Percentiles rank a stretch among this genome's conserved stretches.
Conservation (phyloP, 2,329 filamentous ascomycete species). For the Chalara sp. region DNA sequence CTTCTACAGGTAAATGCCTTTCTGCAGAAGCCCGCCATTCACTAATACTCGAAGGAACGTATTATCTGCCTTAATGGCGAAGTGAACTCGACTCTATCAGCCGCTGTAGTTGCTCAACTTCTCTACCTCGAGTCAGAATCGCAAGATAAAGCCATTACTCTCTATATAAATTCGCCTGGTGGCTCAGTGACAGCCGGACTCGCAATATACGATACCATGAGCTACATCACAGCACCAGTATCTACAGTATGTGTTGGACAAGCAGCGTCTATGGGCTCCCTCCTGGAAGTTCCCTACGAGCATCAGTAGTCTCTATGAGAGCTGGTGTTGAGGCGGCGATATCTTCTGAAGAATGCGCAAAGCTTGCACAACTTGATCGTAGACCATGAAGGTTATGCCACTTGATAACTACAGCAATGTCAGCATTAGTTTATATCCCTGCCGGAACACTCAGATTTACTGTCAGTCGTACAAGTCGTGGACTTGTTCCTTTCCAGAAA, state of each 20-base stretch:
- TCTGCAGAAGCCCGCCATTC: too few relatives aligned
- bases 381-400: conserved; percentile 8
- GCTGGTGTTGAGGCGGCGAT: not conserved
- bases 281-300: conserved; percentile 40
- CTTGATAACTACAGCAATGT: conserved; percentile 3
- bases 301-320: not conserved
- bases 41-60: conserved; percentile 57
- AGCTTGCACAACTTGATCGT: conserved; percentile 5
- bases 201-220: conserved; percentile 98
- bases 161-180: conserved; percentile 97
- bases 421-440: not conserved
- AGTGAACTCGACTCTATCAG: conserved; percentile 84
- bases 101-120: conserved; percentile 91
- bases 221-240: conserved; percentile 88
- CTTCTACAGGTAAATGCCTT: conserved; percentile 57
- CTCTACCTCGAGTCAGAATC: conserved; percentile 97
- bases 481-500: conserved; percentile 12
- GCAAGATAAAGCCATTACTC: conserved; percentile 87
- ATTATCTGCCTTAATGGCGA: conserved; percentile 91
- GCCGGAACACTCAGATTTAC: not conserved
- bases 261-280: conserved; percentile 89
- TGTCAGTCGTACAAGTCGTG: conserved; percentile 9
- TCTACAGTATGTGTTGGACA: conserved; percentile 93
- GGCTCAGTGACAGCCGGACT: conserved; percentile 83
- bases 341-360: not conserved